Evolutionary conservation across 2,329 filamentous ascomycete species (phyloP), one percentile per base, ranked within the genome.

Genomic region (Phaeomoniella chlamydospora): DNA sequence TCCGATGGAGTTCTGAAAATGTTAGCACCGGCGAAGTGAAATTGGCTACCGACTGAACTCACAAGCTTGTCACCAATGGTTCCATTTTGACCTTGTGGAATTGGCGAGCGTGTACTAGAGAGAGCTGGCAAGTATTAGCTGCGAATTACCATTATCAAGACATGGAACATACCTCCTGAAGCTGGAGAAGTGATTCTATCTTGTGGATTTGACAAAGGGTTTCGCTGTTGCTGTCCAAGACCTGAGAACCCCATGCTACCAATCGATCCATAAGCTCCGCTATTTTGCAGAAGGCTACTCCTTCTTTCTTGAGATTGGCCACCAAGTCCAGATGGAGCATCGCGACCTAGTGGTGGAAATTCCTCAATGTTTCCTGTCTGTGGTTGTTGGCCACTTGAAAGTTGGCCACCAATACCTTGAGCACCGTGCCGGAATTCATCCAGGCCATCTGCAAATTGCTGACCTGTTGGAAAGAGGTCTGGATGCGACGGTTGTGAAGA

Each of bases 291-390:
- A 50, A 70, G 47, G 16, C 64, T 65, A 18, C 57, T 61, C 45
- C 65, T 56, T 39, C 65, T 55, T 45, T 70, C 65, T 38, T 65
- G 63, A 15, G 57, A 61, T 38, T 65, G 53, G n/a, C 72, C 69
- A 33, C 22, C 22, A 26, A 26, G 22, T n/a, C 22, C 22, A n/a
- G 59, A 58, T 33, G 63, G 58, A 14, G 58, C 53, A 37, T 65
- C 66, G 33, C 68, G 65, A 36, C 69, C 66, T 34, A 76, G 53
- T n/a, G 72, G 70, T 39, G 71, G 70, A 39, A 75, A 76, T 37
- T 75, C 72, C 12, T 75, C 70, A 33, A 72, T 70, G 45, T 66
- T 71, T 43, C 65, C 65, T 16, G 69, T 62, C 43, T 70, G 67
- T 30, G 68, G 67, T 41, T 72, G 69, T 29, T 54, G 55, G 15